Conservation (phyloP, 305 asterid species). For the Fraxinus angustifolia region DNA sequence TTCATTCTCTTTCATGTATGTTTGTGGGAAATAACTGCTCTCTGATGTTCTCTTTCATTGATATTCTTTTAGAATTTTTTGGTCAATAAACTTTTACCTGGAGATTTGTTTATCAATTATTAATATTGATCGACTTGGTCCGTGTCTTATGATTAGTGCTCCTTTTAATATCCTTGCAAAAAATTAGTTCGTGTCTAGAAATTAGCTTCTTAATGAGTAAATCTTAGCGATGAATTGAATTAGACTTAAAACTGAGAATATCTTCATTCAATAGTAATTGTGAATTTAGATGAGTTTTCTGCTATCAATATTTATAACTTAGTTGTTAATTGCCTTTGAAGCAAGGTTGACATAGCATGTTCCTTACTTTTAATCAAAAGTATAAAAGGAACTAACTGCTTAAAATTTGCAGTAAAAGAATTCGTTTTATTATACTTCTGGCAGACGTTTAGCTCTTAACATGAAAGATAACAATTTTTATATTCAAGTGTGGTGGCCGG, state of each 20-base stretch:
- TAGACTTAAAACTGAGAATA: not conserved
- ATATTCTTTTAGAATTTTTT: not conserved
- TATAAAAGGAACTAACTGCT: not conserved
- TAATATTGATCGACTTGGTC: not conserved
- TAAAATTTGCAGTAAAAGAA: not conserved
- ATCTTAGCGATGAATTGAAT: not conserved
- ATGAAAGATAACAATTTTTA: not conserved
- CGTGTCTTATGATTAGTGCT: conserved; percentile 6
- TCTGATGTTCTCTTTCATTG: not conserved
- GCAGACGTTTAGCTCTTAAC: not conserved
- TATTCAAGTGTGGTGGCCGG: not conserved
- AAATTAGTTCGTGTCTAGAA: not conserved
- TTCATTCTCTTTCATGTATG: not conserved
- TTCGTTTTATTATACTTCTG: not conserved
- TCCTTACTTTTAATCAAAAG: not conserved
- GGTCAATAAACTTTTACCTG: not conserved
- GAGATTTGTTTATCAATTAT: not conserved
- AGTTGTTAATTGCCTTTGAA: not conserved
- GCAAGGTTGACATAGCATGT: not conserved
- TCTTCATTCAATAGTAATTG: not conserved
- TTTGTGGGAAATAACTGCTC: not conserved
- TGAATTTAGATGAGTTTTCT: not conserved
- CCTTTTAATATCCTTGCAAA: not conserved
- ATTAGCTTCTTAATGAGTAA: not conserved
- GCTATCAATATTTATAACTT: not conserved